Percentiles rank a stretch among this genome's conserved stretches.
phyloP scores from a whole-genome alignment of 2,329 filamentous ascomycete genomes.

The Verticillium isaacii region DNA sequence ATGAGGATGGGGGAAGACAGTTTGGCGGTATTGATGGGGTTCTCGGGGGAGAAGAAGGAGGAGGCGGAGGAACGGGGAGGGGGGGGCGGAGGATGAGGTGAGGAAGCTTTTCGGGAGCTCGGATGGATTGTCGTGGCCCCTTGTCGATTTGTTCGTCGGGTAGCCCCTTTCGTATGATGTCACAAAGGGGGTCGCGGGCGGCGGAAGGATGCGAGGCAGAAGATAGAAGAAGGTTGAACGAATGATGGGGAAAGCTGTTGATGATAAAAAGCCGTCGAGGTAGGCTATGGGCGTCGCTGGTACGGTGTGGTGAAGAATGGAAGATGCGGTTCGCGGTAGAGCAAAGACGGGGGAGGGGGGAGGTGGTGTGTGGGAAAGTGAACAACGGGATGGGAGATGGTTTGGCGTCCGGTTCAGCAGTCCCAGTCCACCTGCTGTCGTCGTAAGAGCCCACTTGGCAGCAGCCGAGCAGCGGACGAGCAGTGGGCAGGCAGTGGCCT shows the following conservation, averaged over 20 bases:
- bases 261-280: not conserved
- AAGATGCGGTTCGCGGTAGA: not conserved
- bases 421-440: not conserved
- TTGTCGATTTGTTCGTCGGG: not conserved
- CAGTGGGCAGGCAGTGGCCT: conserved; percentile 1
- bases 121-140: not conserved
- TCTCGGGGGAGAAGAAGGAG: not conserved
- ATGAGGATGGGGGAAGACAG: conserved; percentile 88
- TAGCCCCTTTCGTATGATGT: not conserved
- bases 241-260: not conserved
- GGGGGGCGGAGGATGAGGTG: not conserved
- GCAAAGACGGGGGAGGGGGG: not conserved
- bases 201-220: not conserved
- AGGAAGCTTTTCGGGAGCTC: not conserved
- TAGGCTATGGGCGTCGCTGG: not conserved
- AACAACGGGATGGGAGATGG: not conserved
- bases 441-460: conserved; percentile 12
- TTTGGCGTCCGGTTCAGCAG: not conserved
- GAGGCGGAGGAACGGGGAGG: not conserved
- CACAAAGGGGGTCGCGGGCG: not conserved
- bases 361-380: not conserved
- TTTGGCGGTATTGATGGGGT: conserved; percentile 68
- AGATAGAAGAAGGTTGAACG: not conserved
- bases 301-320: not conserved
- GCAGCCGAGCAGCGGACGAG: conserved; percentile 10